phyloP scores from a whole-genome alignment of 306 rosid species.

The Lagenaria siceraria region DNA sequence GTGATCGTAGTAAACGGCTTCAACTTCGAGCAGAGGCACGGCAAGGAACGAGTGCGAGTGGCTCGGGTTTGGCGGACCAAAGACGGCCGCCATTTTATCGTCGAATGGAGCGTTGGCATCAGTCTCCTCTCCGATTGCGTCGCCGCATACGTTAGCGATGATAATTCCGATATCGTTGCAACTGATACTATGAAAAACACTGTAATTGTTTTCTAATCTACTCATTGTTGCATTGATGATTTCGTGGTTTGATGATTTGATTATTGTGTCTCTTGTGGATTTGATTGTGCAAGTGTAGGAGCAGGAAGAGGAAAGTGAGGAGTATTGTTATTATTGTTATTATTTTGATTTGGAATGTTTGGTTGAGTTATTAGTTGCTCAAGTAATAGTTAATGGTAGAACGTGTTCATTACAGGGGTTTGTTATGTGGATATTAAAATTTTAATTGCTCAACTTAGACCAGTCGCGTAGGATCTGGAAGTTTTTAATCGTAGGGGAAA shows the following conservation, averaged over 20 bases:
- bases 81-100: conserved; percentile 48
- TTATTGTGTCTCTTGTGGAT: background rate
- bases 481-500: background rate
- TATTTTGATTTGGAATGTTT: background rate
- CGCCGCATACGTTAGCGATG: conserved; percentile 45
- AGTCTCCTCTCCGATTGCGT: conserved; percentile 67
- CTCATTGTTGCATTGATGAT: background rate
- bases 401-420: background rate
- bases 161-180: conserved; percentile 77
- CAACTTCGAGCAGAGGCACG: conserved; percentile 76
- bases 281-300: background rate
- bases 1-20: conserved; percentile 26
- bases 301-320: background rate
- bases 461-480: background rate
- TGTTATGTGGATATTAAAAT: background rate
- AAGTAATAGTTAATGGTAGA: background rate
- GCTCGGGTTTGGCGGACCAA: conserved; percentile 64
- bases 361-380: background rate
- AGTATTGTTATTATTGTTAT: too few species aligned
- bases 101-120: conserved; percentile 76
- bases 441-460: background rate
- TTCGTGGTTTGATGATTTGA: background rate
- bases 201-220: conserved; percentile 13
- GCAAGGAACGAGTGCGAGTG: conserved; percentile 71
- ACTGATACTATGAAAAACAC: conserved; percentile 95